Evolutionary conservation across 257 asterid genomes (phyloP), one percentile per base, ranked within the genome.

Genomic region (Primulina eburnea): DNA sequence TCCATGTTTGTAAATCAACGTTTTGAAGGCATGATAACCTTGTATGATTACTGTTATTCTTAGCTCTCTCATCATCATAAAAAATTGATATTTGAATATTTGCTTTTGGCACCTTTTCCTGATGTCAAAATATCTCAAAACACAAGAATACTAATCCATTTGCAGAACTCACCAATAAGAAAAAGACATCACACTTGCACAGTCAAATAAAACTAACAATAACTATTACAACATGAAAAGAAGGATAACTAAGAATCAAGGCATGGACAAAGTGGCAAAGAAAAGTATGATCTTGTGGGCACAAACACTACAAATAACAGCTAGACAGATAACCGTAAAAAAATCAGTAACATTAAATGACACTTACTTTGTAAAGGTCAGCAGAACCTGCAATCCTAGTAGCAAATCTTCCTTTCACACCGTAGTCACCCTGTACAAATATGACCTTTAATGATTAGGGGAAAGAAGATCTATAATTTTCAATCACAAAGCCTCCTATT

Each of bases 391-490:
- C 75, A 34, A 93, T 47, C 69, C 97, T 83, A 65, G 92, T 85
- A 63, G 99, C 99, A 73, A 93, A 84, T 64, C 83, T 81, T 71
- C 96, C 96, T 83, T 93, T 93, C 96, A 87, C 84, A 73, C 96
- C 96, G 71, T 38, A 61, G 70, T 90, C 99, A 14, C 99, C 99
- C 97, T 93, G 63, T 33, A 77, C 29, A 69, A 64, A 60, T 69
- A 70, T 64, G 40, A 24, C 28, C 33, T 20, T 60, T 16, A 60
- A 69, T 62, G 52, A 57, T 37, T 65, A 29, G n/a, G 26, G 26
- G 1, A 24, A n/a, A 52, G 58, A 70, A 52, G 37, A 34, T 18
- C 18, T 32, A 28, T 40, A 56, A 58, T 58, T 64, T 20, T 28
- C 55, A 8, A 14, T 35, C 35, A 20, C 10, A 14, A 67, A 1